phyloP scores from a whole-genome alignment of 2,329 filamentous ascomycete species.

The Ceratocystis diversiconidia region DNA sequence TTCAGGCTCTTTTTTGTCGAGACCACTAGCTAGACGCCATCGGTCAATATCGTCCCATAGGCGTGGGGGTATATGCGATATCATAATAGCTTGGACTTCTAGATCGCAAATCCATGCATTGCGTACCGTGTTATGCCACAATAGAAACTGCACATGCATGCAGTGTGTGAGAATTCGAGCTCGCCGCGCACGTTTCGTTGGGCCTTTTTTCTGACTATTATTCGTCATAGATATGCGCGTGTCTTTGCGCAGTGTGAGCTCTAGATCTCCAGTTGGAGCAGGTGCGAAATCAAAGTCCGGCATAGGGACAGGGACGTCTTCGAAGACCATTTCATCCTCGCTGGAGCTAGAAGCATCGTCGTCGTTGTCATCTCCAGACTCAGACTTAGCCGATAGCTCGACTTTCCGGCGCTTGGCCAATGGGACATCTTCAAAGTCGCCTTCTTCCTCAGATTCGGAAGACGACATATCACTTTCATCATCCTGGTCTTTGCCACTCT shows the following conservation, averaged over 20 bases:
- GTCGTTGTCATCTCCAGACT: conserved; percentile 21
- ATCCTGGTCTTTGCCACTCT: conserved; percentile 7
- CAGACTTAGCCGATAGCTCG: not conserved
- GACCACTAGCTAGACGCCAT: conserved; percentile 55
- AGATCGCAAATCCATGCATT: conserved; percentile 74
- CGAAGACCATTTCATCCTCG: conserved; percentile 50
- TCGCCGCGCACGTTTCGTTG: conserved; percentile 68
- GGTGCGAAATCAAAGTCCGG: conserved; percentile 31
- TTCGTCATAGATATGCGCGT: conserved; percentile 47
- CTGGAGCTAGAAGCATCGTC: conserved; percentile 34
- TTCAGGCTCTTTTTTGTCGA: conserved; percentile 28
- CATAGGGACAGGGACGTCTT: conserved; percentile 36
- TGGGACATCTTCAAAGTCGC: conserved; percentile 32
- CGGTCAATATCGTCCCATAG: conserved; percentile 60
- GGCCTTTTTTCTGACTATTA: conserved; percentile 60
- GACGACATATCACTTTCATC: not conserved
- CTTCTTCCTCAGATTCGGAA: conserved; percentile 35
- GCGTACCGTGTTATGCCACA: conserved; percentile 79
- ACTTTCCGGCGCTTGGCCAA: conserved; percentile 26
- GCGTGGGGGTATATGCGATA: conserved; percentile 55
- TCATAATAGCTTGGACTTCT: conserved; percentile 59
- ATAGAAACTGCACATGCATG: conserved; percentile 71
- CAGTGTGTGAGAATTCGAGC: conserved; percentile 70
- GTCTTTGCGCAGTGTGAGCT: conserved; percentile 53
- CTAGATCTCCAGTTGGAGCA: conserved; percentile 49